Percentiles rank a stretch among this genome's conserved stretches.
Evolutionary conservation across 257 asterid genomes (phyloP).

Genomic region (Solanum corneliomulleri): DNA sequence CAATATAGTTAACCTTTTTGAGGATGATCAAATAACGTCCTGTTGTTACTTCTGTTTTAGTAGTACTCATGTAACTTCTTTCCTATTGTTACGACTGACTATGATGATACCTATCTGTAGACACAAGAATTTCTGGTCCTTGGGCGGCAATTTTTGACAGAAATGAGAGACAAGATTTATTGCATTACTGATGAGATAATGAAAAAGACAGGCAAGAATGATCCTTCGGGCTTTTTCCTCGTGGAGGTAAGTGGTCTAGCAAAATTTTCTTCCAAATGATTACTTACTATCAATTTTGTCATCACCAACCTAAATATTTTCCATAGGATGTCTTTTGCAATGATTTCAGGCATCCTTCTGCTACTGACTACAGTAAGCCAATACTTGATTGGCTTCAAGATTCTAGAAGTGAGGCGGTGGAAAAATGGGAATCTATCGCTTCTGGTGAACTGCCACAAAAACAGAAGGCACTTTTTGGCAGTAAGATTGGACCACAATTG

Average conservation of each 20-base stretch:
- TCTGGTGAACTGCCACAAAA: constrained; percentile 66
- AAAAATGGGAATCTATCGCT: constrained; percentile 70
- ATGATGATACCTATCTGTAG: constrained; percentile 21
- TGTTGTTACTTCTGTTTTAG: not conserved
- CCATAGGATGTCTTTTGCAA: constrained; percentile 70
- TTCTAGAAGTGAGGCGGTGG: constrained; percentile 55
- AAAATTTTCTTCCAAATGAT: not conserved
- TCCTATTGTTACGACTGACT: constrained; percentile 3
- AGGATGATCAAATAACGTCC: not conserved
- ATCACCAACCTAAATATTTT: not conserved
- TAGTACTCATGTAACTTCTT: not conserved
- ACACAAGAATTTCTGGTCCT: constrained; percentile 81
- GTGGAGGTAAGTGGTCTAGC: constrained; percentile 45
- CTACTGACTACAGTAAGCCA: constrained; percentile 65
- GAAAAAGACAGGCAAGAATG: constrained; percentile 46
- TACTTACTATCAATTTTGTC: not conserved
- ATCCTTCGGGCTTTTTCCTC: constrained; percentile 86
- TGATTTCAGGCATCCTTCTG: constrained; percentile 48
- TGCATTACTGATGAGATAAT: constrained; percentile 76
- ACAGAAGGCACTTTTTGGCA: constrained; percentile 51
- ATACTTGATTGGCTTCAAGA: constrained; percentile 75
- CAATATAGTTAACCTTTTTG: not conserved
- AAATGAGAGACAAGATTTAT: constrained; percentile 66
- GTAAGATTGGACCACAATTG: constrained; percentile 25
- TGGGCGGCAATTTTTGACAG: constrained; percentile 78